Conservation (phyloP, 768 basidiomycete genomes). For the Phlegmacium glaucopus region DNA sequence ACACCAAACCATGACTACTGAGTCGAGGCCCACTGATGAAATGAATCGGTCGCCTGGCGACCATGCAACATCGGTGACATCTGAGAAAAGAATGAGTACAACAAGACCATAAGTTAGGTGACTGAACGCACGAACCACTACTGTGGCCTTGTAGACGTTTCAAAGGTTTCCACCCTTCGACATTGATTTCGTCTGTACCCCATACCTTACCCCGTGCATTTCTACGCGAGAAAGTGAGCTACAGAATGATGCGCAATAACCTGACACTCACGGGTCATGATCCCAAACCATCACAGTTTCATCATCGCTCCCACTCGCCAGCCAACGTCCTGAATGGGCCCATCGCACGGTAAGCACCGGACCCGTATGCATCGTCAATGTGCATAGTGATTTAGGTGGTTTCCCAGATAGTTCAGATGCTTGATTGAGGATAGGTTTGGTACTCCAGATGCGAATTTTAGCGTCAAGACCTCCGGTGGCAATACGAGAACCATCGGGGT, state of each 20-base stretch:
- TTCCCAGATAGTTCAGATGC: constrained; percentile 63
- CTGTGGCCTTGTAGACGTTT: constrained; percentile 92
- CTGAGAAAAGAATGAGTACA: constrained; percentile 34
- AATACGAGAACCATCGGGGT: constrained; percentile 93
- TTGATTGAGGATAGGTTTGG: constrained; percentile 85
- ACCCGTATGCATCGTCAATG: constrained; percentile 90
- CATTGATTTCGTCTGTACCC: constrained; percentile 93
- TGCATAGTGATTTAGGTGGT: constrained; percentile 86
- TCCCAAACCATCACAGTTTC: constrained; percentile 97
- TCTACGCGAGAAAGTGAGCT: constrained; percentile 33
- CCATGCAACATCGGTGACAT: constrained; percentile 96
- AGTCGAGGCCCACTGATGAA: constrained; percentile 92
- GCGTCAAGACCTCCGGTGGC: constrained; percentile 98
- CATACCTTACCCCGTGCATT: constrained; percentile 83
- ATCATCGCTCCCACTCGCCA: constrained; percentile 97
- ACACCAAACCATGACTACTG: constrained; percentile 90
- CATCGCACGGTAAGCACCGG: constrained; percentile 90
- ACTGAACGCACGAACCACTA: constrained; percentile 58
- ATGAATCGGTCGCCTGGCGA: constrained; percentile 88
- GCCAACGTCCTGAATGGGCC: constrained; percentile 90
- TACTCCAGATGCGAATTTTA: constrained; percentile 97
- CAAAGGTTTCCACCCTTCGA: constrained; percentile 96
- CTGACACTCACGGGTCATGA: constrained; percentile 79
- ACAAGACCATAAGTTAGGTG: neutral
- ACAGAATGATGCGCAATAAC: neutral